Conservation (phyloP, 495 filamentous ascomycete genomes). For the Penicillium salamii region DNA sequence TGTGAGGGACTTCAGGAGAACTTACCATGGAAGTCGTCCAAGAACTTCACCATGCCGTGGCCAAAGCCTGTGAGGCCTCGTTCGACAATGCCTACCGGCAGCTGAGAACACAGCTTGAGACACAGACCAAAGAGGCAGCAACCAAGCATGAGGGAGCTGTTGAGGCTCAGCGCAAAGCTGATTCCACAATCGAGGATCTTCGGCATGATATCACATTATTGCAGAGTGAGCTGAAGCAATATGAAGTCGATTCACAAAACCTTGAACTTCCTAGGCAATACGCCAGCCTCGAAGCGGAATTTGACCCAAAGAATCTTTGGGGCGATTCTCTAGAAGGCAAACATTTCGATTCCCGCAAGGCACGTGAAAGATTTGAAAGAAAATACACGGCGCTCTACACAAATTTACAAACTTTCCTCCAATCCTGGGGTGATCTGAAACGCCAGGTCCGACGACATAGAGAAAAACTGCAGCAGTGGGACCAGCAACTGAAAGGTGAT, state of each 20-base stretch:
- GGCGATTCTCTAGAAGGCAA: slow-evolving; percentile 19
- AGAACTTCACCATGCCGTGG: slow-evolving; percentile 32
- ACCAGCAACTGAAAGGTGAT: slow-evolving; percentile 26
- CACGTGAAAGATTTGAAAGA: slow-evolving; percentile 12
- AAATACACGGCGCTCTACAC: slow-evolving; percentile 37
- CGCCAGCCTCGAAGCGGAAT: slow-evolving; percentile 7
- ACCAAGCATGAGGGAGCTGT: slow-evolving; percentile 17
- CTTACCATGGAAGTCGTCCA: slow-evolving; percentile 41
- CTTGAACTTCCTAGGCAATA: slow-evolving; percentile 6
- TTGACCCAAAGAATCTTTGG: slow-evolving; percentile 9
- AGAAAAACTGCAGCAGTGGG: slow-evolving; percentile 34
- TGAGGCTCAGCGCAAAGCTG: slow-evolving; percentile 18
- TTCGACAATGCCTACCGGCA: slow-evolving; percentile 33
- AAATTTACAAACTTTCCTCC: slow-evolving; percentile 22
- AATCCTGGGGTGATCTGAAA: slow-evolving; percentile 28
- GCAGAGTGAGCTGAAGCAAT: slow-evolving; percentile 19
- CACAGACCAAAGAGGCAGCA: slow-evolving; percentile 20
- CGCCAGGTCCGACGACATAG: slow-evolving; percentile 34
- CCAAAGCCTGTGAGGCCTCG: slow-evolving; percentile 26
- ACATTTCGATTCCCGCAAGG: slow-evolving; percentile 6
- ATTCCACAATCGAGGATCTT: slow-evolving; percentile 21
- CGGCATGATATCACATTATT: slow-evolving; percentile 24
- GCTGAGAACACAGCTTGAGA: slow-evolving; percentile 27
- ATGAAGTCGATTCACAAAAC: slow-evolving; percentile 13
- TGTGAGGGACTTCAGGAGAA: too few relatives aligned